These are phyloP conservation scores for Candida piceae DNA, from an alignment of 805 yeast species.

Conservation along the genomic window DNA sequence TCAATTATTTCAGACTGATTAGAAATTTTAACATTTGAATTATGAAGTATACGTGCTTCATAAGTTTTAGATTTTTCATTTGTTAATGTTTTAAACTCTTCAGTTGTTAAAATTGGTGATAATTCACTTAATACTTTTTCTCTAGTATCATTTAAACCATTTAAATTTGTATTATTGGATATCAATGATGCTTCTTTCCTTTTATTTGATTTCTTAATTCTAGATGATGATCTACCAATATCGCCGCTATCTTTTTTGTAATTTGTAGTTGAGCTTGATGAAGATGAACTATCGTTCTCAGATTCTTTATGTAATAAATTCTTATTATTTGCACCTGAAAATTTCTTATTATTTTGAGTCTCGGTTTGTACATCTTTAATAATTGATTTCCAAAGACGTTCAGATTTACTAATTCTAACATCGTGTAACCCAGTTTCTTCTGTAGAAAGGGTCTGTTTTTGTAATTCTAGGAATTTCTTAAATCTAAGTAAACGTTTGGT, in stretches of 20 bases:
- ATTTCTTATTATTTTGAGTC: too few species aligned
- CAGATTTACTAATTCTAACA: slow-evolving; percentile 26
- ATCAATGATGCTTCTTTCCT: too few species aligned
- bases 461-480: slow-evolving; percentile 30
- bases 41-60: slow-evolving; percentile 20
- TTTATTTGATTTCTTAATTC: too few species aligned
- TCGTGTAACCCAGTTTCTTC: slow-evolving; percentile 25
- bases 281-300: slow-evolving; percentile 10
- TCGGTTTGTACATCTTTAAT: slow-evolving; percentile 3
- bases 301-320: too few species aligned
- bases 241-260: slow-evolving; percentile 4
- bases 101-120: slow-evolving; percentile 27
- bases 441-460: slow-evolving; percentile 20
- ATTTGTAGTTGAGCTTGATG: slow-evolving; percentile 6
- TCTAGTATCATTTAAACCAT: background rate
- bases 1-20: slow-evolving; percentile 18
- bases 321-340: too few species aligned
- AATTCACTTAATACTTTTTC: slow-evolving; percentile 25
- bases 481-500: slow-evolving; percentile 27
- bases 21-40: slow-evolving; percentile 14
- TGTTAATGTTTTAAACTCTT: slow-evolving; percentile 30
- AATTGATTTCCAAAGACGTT: slow-evolving; percentile 28
- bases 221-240: too few species aligned
- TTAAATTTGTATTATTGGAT: too few species aligned
- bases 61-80: slow-evolving; percentile 22